A percentile compares a stretch with the other conserved stretches of the same genome.
Evolutionary conservation across 495 filamentous ascomycete species (phyloP).

Genomic region (Neurospora sp.): DNA sequence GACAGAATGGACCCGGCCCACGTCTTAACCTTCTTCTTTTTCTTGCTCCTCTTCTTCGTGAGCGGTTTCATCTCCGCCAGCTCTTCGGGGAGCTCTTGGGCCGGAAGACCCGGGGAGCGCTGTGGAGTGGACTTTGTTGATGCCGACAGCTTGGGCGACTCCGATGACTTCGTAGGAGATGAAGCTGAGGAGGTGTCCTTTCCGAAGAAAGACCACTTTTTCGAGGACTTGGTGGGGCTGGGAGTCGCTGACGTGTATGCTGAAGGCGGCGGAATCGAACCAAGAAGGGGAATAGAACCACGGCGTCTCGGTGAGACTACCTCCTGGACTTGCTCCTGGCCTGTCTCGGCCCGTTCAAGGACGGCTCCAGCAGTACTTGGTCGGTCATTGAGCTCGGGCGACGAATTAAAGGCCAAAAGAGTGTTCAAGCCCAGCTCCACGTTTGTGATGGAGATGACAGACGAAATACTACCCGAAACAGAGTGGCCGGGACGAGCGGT

Average conservation of each 20-base stretch:
- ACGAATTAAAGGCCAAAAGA: constrained; percentile 14
- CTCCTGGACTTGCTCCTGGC: constrained; percentile 20
- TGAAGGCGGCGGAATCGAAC: constrained; percentile 20
- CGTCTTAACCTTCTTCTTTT: constrained; percentile 67
- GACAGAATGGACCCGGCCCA: constrained; percentile 74
- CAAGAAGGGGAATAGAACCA: constrained; percentile 42
- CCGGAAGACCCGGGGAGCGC: constrained; percentile 1
- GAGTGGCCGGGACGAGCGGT: constrained; percentile 54
- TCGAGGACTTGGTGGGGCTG: constrained; percentile 37
- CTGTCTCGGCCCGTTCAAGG: constrained; percentile 34
- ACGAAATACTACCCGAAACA: constrained; percentile 53
- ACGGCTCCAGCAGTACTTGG: constrained; percentile 46
- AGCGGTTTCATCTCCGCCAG: constrained; percentile 10
- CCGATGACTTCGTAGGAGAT: constrained; percentile 33
- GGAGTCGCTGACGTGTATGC: constrained; percentile 23
- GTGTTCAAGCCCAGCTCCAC: constrained; percentile 28
- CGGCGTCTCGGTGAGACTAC: constrained; percentile 29
- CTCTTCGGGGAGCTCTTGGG: neutral
- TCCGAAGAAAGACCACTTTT: constrained; percentile 48
- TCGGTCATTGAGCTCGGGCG: constrained; percentile 26
- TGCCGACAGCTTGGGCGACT: constrained; percentile 15
- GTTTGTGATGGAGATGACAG: constrained; percentile 42
- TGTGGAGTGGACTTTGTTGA: constrained; percentile 7
- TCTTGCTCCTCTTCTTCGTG: constrained; percentile 50
- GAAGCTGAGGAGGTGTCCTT: constrained; percentile 33